Conservation (phyloP, 495 filamentous ascomycete genomes). For the Penicillium silybi region DNA sequence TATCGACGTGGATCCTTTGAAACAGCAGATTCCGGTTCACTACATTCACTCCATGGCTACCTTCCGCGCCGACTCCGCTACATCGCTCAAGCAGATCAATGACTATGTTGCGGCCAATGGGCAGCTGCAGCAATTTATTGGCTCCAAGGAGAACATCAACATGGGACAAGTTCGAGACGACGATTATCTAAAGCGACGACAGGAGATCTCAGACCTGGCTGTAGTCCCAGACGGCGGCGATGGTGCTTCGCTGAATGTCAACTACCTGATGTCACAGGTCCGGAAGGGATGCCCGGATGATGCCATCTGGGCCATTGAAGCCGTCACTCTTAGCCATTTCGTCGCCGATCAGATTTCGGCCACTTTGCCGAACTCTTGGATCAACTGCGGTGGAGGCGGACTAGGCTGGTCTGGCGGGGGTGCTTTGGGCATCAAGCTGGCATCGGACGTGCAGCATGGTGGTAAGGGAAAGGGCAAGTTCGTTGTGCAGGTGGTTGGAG, state of each 20-base stretch:
- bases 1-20: constrained; percentile 81
- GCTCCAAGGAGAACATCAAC: constrained; percentile 38
- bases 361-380: constrained; percentile 73
- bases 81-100: constrained; percentile 68
- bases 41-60: constrained; percentile 71
- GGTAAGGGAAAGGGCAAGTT: constrained; percentile 70
- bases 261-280: constrained; percentile 64
- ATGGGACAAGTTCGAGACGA: constrained; percentile 56
- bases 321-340: constrained; percentile 76
- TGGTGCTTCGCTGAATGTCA: constrained; percentile 64
- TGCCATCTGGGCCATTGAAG: constrained; percentile 82
- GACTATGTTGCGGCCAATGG: constrained; percentile 48
- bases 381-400: constrained; percentile 93
- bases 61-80: constrained; percentile 71
- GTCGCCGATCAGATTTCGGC: constrained; percentile 81
- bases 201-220: constrained; percentile 54
- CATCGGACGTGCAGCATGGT: constrained; percentile 56
- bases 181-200: constrained; percentile 57
- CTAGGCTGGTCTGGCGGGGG: constrained; percentile 95
- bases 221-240: constrained; percentile 46
- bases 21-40: constrained; percentile 80
- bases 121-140: constrained; percentile 42
- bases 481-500: constrained; percentile 89
- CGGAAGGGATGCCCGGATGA: constrained; percentile 64
- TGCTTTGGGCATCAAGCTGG: constrained; percentile 83